Evolutionary conservation across 352 stramenopile species (phyloP).

Genomic region (Hyaloperonospora arabidopsidis): DNA sequence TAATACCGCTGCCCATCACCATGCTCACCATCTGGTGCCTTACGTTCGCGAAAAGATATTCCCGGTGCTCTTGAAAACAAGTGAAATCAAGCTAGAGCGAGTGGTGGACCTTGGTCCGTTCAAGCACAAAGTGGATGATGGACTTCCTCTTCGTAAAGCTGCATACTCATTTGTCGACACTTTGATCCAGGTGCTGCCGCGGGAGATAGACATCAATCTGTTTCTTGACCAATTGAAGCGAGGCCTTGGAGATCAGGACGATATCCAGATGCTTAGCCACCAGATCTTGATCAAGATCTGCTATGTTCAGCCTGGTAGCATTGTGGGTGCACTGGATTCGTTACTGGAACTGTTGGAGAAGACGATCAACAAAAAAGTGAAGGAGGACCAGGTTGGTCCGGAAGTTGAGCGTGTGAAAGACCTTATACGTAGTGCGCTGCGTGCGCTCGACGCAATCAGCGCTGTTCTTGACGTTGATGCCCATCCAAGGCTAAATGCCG

Average conservation of each 20-base stretch:
- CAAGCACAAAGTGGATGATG: constrained; percentile 95
- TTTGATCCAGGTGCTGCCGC: constrained; percentile 89
- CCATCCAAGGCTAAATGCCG: constrained; percentile 58
- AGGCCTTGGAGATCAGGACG: constrained; percentile 89
- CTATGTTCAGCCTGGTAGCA: constrained; percentile 56
- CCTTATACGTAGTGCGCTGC: constrained; percentile 92
- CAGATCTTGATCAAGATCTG: constrained; percentile 96
- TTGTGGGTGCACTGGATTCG: constrained; percentile 83
- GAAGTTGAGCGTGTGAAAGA: constrained; percentile 95
- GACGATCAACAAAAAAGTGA: constrained; percentile 93
- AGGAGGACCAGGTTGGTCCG: constrained; percentile 91
- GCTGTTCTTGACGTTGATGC: constrained; percentile 62
- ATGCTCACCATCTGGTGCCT: constrained; percentile 69
- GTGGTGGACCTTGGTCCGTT: constrained; percentile 98
- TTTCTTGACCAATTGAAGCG: constrained; percentile 92
- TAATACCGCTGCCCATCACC: constrained; percentile 94
- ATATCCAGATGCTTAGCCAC: constrained; percentile 95
- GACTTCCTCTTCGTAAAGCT: constrained; percentile 80
- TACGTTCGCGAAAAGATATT: constrained; percentile 85
- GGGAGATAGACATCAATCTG: constrained; percentile 85
- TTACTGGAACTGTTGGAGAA: constrained; percentile 92
- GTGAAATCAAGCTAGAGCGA: constrained; percentile 92
- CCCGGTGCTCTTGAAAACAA: constrained; percentile 84
- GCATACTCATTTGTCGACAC: constrained; percentile 94
- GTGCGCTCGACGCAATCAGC: constrained; percentile 74